Base-by-base conservation (phyloP, 768 basidiomycete species). In the Phylloporus rhodoxanthus region DNA sequence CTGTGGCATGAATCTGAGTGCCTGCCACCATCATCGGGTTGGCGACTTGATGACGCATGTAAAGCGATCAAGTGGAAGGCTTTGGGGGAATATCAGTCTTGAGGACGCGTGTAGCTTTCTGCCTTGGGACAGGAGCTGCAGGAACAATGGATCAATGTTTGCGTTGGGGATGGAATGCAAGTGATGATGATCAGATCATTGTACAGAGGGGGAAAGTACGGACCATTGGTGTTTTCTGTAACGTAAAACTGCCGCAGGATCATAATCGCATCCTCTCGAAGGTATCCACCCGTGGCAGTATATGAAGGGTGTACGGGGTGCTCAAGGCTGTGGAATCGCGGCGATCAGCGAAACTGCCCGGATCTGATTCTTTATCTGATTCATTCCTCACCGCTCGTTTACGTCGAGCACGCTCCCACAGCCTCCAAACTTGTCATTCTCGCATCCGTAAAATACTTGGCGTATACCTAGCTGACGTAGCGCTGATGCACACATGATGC, bases 401-500 rank as follows among this genome's bases (percentile, higher is more conserved):
- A 97, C 89, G 23, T 87, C 84, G 41, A 96, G 71, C 6, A 99
- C 94, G 59, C 93, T 94, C 36, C 91, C 95, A 67, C 92, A 95
- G 4, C 96, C 96, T 8, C 96, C 95, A 57, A 99, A 98, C 51
- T 93, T 78, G 55, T 96, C 95, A 66, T 99, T 99, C 19, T 79
- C 87, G 66, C 92, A 95, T 2, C 96, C 96, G 64, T 90, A 98
- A 52, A 82, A 87, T 6, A 97, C 95, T 55, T 85, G 77, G 50
- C 82, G 83, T 58, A 99, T 91, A 14, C 94, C 94, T 54, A 95
- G 69, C 69, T 98, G 96, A 47, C 95, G 80, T 29, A 99, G 77
- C 10, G 95, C 96, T 20, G 91, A 92, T 11, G 93, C 91, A 57
- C 96, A 99, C 96, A 98, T 98, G 66, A 98, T 92, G 69, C 96